Conservation (phyloP, 768 basidiomycete species). For the Arthromyces matolae region DNA sequence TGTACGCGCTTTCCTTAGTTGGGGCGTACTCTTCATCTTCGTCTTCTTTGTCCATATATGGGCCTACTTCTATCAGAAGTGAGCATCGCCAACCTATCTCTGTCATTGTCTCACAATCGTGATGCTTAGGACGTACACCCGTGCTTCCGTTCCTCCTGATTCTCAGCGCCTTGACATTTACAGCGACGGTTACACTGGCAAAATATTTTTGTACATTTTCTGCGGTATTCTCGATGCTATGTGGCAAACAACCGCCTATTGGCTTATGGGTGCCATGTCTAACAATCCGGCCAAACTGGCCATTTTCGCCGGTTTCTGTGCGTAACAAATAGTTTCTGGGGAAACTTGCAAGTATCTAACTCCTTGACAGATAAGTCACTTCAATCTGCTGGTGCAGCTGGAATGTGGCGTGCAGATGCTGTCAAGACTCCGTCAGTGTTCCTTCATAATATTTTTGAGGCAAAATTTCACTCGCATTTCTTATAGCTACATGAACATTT, state of each 20-base stretch:
- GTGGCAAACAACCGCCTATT: constrained; percentile 84
- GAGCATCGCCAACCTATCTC: constrained; percentile 15
- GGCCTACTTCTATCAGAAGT: constrained; percentile 78
- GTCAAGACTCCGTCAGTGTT: constrained; percentile 54
- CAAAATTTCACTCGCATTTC: neutral
- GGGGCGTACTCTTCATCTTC: constrained; percentile 57
- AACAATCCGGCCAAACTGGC: constrained; percentile 80
- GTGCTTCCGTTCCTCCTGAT: constrained; percentile 38
- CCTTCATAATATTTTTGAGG: neutral
- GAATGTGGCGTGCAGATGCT: constrained; percentile 69
- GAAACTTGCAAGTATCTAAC: too few species aligned
- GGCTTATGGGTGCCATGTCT: constrained; percentile 85
- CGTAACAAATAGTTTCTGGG: too few species aligned
- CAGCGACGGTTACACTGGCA: constrained; percentile 51
- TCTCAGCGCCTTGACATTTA: constrained; percentile 54
- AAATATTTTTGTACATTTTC: constrained; percentile 64
- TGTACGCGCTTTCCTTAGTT: constrained; percentile 66
- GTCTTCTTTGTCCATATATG: constrained; percentile 71
- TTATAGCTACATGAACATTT: constrained; percentile 62
- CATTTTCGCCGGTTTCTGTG: constrained; percentile 79
- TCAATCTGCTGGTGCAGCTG: constrained; percentile 76
- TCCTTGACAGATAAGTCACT: constrained; percentile 56
- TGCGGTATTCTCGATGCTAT: constrained; percentile 75
- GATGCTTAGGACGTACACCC: constrained; percentile 51
- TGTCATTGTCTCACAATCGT: neutral